A percentile compares a stretch with the other conserved stretches of the same genome.
These are phyloP conservation scores for Dactylonectria estremocensis DNA, from an alignment of 2,329 filamentous ascomycete species.

Conservation along the genomic window DNA sequence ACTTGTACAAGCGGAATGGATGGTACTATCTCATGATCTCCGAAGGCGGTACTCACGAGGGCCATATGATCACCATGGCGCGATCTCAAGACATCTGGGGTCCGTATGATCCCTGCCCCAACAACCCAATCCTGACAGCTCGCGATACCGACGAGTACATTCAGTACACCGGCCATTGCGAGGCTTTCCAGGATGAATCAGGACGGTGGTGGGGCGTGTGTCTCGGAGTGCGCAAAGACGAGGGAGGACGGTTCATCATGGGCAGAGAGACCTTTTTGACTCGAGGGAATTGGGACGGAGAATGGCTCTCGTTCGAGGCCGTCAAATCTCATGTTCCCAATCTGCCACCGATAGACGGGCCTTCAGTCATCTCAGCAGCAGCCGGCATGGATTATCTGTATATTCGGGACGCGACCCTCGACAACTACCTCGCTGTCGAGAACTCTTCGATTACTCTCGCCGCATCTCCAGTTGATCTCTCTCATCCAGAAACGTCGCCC, in stretches of 20 bases:
- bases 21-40: constrained; percentile 12
- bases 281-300: constrained; percentile 6
- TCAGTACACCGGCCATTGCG: constrained; percentile 9
- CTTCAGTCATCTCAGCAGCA: background rate
- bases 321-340: background rate
- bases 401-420: constrained; percentile 6
- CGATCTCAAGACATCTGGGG: constrained; percentile 12
- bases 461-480: constrained; percentile 4
- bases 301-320: constrained; percentile 13
- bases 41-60: constrained; percentile 5
- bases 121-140: constrained; percentile 8
- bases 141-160: constrained; percentile 14
- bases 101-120: constrained; percentile 8
- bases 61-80: constrained; percentile 18
- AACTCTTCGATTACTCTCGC: constrained; percentile 1
- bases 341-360: background rate
- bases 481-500: constrained; percentile 7
- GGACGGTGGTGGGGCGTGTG: constrained; percentile 15
- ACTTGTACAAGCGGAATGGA: constrained; percentile 10
- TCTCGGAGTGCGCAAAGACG: constrained; percentile 20
- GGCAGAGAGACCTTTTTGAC: constrained; percentile 11
- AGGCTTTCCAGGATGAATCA: constrained; percentile 5
- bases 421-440: background rate
- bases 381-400: background rate
- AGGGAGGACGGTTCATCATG: constrained; percentile 6